Conservation (phyloP, 140 eudicot species). For the Senecio squalidus region DNA sequence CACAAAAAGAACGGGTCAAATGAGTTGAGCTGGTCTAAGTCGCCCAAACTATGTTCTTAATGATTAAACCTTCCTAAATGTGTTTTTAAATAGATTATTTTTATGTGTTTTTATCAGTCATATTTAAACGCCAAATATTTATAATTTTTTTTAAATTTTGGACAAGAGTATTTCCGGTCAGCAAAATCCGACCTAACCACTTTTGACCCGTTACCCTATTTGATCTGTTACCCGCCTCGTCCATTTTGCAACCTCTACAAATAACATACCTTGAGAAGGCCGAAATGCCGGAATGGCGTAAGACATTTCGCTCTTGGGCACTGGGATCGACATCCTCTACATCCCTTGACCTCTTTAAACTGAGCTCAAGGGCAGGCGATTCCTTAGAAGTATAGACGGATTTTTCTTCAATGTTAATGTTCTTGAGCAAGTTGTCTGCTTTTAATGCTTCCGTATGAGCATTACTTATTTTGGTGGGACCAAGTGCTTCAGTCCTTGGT, state of each 20-base stretch:
- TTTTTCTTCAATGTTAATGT: slow-evolving; percentile 23
- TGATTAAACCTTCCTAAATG: neutral
- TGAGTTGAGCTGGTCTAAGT: neutral
- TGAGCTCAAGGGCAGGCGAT: slow-evolving; percentile 57
- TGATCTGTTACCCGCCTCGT: neutral
- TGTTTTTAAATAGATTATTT: neutral
- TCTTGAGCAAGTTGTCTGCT: slow-evolving; percentile 28
- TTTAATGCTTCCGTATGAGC: slow-evolving; percentile 24
- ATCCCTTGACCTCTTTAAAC: slow-evolving; percentile 45
- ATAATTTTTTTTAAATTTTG: no score
- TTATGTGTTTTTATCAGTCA: no score
- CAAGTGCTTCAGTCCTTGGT: slow-evolving; percentile 26
- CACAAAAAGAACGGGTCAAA: neutral
- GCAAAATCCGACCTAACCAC: neutral
- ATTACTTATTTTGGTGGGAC: slow-evolving; percentile 21
- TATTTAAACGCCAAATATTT: no score
- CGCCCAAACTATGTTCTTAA: neutral
- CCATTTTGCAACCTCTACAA: slow-evolving; percentile 4
- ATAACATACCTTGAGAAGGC: slow-evolving; percentile 63
- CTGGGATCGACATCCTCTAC: slow-evolving; percentile 29
- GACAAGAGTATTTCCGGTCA: neutral
- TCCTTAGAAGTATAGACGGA: slow-evolving; percentile 27
- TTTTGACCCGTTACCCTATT: neutral
- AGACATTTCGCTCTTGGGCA: slow-evolving; percentile 36
- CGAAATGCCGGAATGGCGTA: slow-evolving; percentile 57